Percentiles rank a stretch among this genome's conserved stretches.
These are phyloP conservation scores for Scedosporium minutisporum DNA, from an alignment of 2,329 filamentous ascomycete species.

Conservation along the genomic window DNA sequence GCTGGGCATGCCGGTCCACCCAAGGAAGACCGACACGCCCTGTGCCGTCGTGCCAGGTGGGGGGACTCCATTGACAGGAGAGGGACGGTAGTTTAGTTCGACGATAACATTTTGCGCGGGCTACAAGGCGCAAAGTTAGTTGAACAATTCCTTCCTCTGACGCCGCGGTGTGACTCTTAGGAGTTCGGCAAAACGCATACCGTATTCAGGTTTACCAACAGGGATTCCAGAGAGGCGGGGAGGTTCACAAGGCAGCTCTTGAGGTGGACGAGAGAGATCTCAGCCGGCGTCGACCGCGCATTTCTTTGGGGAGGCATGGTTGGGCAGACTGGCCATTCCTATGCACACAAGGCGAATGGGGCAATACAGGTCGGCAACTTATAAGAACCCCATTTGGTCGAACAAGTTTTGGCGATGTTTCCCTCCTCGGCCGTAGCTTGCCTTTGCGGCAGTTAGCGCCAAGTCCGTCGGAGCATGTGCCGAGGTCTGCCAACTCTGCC, in stretches of 20 bases:
- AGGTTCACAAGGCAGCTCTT: conserved; percentile 95
- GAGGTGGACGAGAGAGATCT: conserved; percentile 75
- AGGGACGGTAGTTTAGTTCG: conserved; percentile 65
- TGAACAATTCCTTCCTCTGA: neutral
- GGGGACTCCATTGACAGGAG: conserved; percentile 26
- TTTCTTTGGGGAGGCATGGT: conserved; percentile 42
- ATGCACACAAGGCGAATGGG: neutral
- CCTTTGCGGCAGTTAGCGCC: neutral
- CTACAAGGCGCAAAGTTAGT: conserved; percentile 32
- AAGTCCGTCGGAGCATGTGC: conserved; percentile 5
- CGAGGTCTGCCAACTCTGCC: neutral
- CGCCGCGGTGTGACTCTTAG: neutral
- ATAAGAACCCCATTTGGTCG: neutral
- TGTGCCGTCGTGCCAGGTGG: conserved; percentile 35
- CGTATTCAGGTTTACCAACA: conserved; percentile 83
- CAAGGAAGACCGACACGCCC: conserved; percentile 70
- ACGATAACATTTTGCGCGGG: conserved; percentile 93
- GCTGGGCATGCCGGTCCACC: conserved; percentile 97
- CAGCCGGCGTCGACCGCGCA: conserved; percentile 60
- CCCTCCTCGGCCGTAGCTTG: neutral
- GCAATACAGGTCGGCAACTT: neutral
- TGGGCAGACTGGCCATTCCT: conserved; percentile 2
- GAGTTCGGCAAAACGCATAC: conserved; percentile 41
- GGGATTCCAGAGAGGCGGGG: conserved; percentile 69
- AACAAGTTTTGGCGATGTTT: neutral